Percentiles rank a stretch among this genome's conserved stretches.
Evolutionary conservation across 352 stramenopile genomes (phyloP).

Genomic region (Phytophthora foliorum): DNA sequence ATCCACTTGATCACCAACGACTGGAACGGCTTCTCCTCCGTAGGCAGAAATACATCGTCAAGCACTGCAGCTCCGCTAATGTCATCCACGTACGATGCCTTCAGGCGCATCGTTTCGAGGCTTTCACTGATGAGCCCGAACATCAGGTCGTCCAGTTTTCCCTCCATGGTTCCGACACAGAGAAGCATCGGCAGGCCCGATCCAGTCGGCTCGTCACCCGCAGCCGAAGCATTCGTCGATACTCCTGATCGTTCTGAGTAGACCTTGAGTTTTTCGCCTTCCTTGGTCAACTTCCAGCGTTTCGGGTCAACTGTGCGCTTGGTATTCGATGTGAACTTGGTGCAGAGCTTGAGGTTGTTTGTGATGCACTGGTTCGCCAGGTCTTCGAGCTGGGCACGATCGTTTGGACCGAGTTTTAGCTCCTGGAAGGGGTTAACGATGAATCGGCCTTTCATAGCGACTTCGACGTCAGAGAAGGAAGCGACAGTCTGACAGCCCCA

Average conservation of each 20-base stretch:
- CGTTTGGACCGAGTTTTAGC: constrained; percentile 14
- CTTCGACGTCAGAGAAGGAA: neutral
- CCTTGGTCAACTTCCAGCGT: constrained; percentile 36
- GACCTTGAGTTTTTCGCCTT: constrained; percentile 29
- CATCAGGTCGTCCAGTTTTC: constrained; percentile 65
- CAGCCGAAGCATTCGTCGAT: neutral
- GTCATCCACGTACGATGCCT: constrained; percentile 52
- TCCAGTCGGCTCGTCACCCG: constrained; percentile 4
- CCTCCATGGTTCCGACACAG: constrained; percentile 48
- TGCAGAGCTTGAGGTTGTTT: constrained; percentile 25
- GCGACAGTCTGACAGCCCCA: neutral
- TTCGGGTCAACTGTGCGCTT: constrained; percentile 23
- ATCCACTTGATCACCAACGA: constrained; percentile 58
- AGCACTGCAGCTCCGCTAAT: constrained; percentile 52
- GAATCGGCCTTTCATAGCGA: constrained; percentile 37
- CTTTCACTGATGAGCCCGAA: constrained; percentile 49
- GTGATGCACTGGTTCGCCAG: constrained; percentile 37
- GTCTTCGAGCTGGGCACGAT: constrained; percentile 26
- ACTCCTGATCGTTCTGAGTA: constrained; percentile 28
- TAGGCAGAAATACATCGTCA: constrained; percentile 40
- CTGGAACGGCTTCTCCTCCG: constrained; percentile 44
- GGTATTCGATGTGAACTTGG: constrained; percentile 9
- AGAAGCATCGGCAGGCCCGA: constrained; percentile 48
- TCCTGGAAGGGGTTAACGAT: constrained; percentile 40
- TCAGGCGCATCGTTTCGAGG: constrained; percentile 54